Evolutionary conservation across 139 green algal species (phyloP), one percentile per base, ranked within the genome.

Genomic region (Micractinium conductrix): DNA sequence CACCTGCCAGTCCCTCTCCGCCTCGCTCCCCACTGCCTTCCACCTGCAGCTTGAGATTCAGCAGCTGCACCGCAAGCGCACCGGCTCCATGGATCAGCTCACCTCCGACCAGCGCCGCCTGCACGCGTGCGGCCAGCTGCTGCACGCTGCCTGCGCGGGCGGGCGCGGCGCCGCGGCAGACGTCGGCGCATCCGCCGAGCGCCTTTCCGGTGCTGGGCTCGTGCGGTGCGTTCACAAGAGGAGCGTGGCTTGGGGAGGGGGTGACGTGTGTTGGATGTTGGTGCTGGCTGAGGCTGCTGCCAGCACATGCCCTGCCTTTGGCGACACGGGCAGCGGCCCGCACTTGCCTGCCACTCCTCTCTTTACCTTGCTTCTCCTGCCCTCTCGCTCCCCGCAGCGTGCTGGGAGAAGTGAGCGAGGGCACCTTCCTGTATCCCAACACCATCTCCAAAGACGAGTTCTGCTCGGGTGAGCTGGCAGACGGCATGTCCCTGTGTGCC

Each of bases 391-490:
- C 9, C 50, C 40, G 80, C 80, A 85, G 80, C 26, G n/a, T 85
- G 80, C 69, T 85, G 69, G 74, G 48, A 53, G 37, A 80, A 53
- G 53, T 78, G 26, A 85, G 80, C 80, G 80, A 85, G 70, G 80
- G 80, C 69, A 85, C 80, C 28, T 85, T 85, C 53, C 40, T 85
- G 38, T 69, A 78, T 38, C 53, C 50, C 68, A 79, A 73, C 70
- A 16, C 70, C 30, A 68, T 78, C 38, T 69, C 44, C 69, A 35
- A 60, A 5, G 80, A 79, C 14, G 80, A 85, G 70, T 62, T 72
- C 16, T 5, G 26, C 24, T 21, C 70, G 21, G 76, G 76, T 73
- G 76, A 22, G 43, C 71, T 8, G 37, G 30, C 53, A 30, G 53
- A 62, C 24, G 53, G 53, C 19, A 4, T 62, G 6, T 22, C 53